These are phyloP conservation scores for Rubroboletus pulcherrimus DNA, from an alignment of 768 basidiomycete species.

Conservation along the genomic window DNA sequence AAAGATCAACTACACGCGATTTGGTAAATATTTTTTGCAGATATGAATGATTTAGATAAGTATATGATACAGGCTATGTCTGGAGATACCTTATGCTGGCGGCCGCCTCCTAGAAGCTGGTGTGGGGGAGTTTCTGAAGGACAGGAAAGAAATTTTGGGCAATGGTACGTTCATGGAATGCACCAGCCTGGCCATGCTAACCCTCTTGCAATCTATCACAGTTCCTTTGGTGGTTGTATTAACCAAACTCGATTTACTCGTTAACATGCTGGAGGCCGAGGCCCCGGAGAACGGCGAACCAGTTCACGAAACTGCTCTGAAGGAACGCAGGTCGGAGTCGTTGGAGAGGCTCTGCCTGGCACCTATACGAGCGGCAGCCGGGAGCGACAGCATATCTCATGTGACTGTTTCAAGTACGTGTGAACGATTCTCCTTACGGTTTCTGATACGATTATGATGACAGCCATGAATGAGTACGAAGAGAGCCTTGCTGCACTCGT, in stretches of 20 bases:
- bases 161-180: neutral
- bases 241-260: slow-evolving; percentile 9
- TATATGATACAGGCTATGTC: neutral
- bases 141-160: slow-evolving; percentile 2
- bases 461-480: neutral
- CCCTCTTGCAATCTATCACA: neutral
- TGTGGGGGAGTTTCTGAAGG: neutral
- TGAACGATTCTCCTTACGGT: neutral
- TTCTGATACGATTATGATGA: neutral
- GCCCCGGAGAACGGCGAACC: neutral
- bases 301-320: neutral
- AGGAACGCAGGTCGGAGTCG: neutral
- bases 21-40: neutral
- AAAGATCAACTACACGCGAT: slow-evolving; percentile 5
- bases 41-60: neutral
- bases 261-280: neutral
- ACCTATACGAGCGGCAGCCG: neutral
- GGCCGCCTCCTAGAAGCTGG: neutral
- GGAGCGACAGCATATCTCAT: neutral
- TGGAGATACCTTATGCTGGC: neutral
- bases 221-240: slow-evolving; percentile 5
- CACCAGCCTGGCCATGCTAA: neutral
- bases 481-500: neutral
- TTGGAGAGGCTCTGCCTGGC: neutral
- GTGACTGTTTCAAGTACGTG: slow-evolving; percentile 4